These are phyloP conservation scores for Haberlea rhodopensis DNA, from an alignment of 257 asterid species.

Conservation along the genomic window DNA sequence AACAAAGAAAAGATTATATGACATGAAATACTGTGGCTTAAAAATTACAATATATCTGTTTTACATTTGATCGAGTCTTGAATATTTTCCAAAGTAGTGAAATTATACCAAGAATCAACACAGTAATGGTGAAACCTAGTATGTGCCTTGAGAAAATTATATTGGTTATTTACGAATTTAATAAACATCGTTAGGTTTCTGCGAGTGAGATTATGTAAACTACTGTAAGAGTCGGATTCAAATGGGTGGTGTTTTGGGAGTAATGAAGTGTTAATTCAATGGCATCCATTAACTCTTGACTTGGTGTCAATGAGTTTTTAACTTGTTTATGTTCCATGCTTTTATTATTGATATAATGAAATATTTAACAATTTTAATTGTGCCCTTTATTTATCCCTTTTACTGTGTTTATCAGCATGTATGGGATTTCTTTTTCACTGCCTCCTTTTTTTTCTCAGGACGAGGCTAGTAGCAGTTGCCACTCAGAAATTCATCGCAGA, in stretches of 20 bases:
- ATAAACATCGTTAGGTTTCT: neutral
- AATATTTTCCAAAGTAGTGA: neutral
- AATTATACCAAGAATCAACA: neutral
- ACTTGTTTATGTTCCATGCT: neutral
- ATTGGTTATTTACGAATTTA: neutral
- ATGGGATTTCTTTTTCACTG: slow-evolving; percentile 2
- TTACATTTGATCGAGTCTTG: neutral
- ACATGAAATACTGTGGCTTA: neutral
- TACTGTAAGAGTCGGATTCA: neutral
- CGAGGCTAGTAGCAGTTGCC: slow-evolving; percentile 96
- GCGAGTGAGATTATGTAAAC: neutral
- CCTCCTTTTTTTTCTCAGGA: slow-evolving; percentile 36
- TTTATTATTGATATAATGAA: neutral
- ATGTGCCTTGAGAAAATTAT: neutral
- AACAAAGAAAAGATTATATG: no score
- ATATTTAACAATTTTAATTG: neutral
- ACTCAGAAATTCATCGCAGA: slow-evolving; percentile 97
- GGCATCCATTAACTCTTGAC: neutral
- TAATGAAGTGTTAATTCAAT: neutral
- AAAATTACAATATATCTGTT: neutral
- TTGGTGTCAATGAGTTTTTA: neutral
- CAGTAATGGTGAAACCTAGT: neutral
- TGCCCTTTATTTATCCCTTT: neutral
- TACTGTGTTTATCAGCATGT: slow-evolving; percentile 2
- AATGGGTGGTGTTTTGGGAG: neutral